Conservation (phyloP, 1,284 basidiomycete genomes). For the Microbotryomycetes sp. region DNA sequence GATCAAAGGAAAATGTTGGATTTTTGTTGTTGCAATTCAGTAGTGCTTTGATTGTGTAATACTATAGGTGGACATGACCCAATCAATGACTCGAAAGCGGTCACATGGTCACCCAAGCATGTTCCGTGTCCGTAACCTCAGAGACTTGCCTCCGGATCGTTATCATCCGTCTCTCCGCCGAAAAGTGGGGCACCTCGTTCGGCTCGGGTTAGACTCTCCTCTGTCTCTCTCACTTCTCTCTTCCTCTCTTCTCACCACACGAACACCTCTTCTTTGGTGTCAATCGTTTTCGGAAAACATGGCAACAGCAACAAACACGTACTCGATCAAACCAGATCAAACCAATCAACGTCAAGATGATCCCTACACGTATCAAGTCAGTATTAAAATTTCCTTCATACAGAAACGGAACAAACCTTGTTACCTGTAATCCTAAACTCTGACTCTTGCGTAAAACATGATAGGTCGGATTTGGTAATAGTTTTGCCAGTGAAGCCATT, state of each 20-base stretch:
- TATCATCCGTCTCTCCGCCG: too few species aligned
- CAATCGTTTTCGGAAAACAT: constrained; percentile 5
- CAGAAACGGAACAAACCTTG: constrained; percentile 31
- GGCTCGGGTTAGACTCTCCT: constrained; percentile 13
- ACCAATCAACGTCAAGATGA: constrained; percentile 42
- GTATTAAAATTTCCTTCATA: constrained; percentile 41
- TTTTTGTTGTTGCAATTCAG: too few species aligned
- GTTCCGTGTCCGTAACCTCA: too few species aligned
- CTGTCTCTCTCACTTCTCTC: constrained; percentile 7
- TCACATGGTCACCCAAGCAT: too few species aligned
- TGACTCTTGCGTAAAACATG: too few species aligned
- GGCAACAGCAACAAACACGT: constrained; percentile 24
- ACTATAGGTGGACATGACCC: too few species aligned
- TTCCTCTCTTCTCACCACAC: constrained; percentile 4
- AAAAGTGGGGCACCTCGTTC: not conserved
- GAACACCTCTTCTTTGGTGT: constrained; percentile 2
- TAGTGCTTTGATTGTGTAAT: too few species aligned
- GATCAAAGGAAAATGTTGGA: too few species aligned
- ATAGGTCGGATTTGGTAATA: constrained; percentile 2
- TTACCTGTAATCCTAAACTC: not conserved
- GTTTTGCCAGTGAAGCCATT: constrained; percentile 42
- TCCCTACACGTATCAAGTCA: constrained; percentile 48
- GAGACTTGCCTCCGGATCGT: too few species aligned
- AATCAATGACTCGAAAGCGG: too few species aligned
- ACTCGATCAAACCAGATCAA: constrained; percentile 27